phyloP scores from a whole-genome alignment of 1,284 basidiomycete genomes.

The Cutaneotrichosporon cyanovorans region DNA sequence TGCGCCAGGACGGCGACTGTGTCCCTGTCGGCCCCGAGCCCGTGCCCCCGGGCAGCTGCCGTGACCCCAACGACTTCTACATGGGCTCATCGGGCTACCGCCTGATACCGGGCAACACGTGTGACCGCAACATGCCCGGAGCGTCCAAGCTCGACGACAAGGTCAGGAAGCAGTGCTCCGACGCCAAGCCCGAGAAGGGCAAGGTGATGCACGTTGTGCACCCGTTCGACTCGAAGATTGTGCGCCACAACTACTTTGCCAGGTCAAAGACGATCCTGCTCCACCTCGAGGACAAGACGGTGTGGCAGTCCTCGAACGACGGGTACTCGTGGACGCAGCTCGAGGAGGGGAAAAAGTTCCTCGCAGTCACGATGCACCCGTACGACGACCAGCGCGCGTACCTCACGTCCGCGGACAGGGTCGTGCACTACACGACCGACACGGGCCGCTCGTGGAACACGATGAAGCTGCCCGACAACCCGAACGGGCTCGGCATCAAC shows the following conservation, averaged over 20 bases:
- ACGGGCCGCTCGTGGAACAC: constrained; percentile 66
- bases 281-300: constrained; percentile 63
- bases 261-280: constrained; percentile 68
- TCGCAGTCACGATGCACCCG: constrained; percentile 78
- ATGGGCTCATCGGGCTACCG: constrained; percentile 85
- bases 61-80: constrained; percentile 59
- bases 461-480: constrained; percentile 56
- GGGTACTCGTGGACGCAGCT: constrained; percentile 81
- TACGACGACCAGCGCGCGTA: constrained; percentile 76
- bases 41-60: constrained; percentile 71
- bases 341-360: constrained; percentile 57
- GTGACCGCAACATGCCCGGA: constrained; percentile 53
- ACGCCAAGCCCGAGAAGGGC: constrained; percentile 56
- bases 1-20: constrained; percentile 62
- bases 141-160: constrained; percentile 59
- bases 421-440: constrained; percentile 75
- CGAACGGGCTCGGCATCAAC: constrained; percentile 70
- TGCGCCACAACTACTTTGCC: constrained; percentile 65
- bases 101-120: constrained; percentile 88
- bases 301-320: constrained; percentile 93
- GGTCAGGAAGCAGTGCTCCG: constrained; percentile 52
- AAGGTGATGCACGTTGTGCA: constrained; percentile 50
- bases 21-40: constrained; percentile 75
- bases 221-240: constrained; percentile 62
- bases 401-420: constrained; percentile 64